Percentiles rank a stretch among this genome's conserved stretches.
Evolutionary conservation across 495 filamentous ascomycete species (phyloP).

Genomic region (Filosporella fistucella): DNA sequence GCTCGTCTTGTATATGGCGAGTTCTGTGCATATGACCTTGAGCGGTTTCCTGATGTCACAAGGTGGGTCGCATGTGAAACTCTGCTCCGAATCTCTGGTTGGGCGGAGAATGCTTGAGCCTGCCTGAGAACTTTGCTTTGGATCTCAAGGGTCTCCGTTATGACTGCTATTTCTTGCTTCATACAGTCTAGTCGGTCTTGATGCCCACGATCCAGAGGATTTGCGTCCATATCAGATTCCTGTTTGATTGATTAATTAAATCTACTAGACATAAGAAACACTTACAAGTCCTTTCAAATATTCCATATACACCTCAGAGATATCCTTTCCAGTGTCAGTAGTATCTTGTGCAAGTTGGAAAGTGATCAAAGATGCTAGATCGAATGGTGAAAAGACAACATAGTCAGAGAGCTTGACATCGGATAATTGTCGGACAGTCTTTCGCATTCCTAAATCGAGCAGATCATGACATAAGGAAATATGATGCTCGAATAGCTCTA

Average conservation of each 20-base stretch:
- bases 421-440: slow-evolving; percentile 15
- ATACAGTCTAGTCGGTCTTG: slow-evolving; percentile 32
- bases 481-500: slow-evolving; percentile 18
- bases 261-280: slow-evolving; percentile 12
- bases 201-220: slow-evolving; percentile 28
- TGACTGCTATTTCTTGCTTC: slow-evolving; percentile 33
- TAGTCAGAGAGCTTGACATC: slow-evolving; percentile 20
- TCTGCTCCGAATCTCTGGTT: too few species aligned
- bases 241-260: neutral
- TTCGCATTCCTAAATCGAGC: slow-evolving; percentile 17
- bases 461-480: slow-evolving; percentile 15
- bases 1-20: too few species aligned
- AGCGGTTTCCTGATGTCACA: too few species aligned
- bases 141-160: slow-evolving; percentile 25
- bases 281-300: slow-evolving; percentile 27
- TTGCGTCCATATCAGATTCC: slow-evolving; percentile 30
- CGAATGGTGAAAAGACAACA: slow-evolving; percentile 30
- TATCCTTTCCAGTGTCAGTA: slow-evolving; percentile 17
- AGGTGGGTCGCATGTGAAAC: too few species aligned
- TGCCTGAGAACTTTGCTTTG: slow-evolving; percentile 9
- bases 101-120: neutral
- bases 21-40: too few species aligned
- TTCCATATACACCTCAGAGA: slow-evolving; percentile 25
- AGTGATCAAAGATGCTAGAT: slow-evolving; percentile 30
- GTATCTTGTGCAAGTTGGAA: slow-evolving; percentile 30